Base-by-base conservation (phyloP, 306 rosid genomes). In the Begonia loranthoides region DNA sequence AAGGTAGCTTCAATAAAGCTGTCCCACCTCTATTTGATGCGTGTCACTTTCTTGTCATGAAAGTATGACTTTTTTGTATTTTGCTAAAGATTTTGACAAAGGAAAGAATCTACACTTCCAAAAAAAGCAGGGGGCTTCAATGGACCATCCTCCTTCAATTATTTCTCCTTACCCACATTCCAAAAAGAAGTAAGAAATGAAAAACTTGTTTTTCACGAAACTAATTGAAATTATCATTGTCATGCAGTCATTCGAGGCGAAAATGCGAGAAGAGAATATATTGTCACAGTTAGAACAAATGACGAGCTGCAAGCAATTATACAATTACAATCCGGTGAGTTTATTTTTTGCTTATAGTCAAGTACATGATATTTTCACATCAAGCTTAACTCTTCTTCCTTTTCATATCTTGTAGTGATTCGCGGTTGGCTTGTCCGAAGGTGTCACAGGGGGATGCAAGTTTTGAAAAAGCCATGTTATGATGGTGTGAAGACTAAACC, bases 231-330 rank as follows among this genome's bases (percentile, higher is more conserved):
- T 28, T 19, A 19, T 4, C 3, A 2, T 16, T 51, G 16, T 56
- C 41, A 58, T 78, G 76, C 83, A 92, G 96, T 76, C 62, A 64
- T 70, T 66, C 87, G 82, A 48, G 80, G 90, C 53, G 95, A 80
- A 74, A 76, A 57, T 62, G 69, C 53, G 7, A 83, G 87, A 64
- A 70, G 67, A 60, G 70, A 70, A 51, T 67, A 69, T 68, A 71
- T 60, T 38, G 49, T 55, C 60, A 59, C 57, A 63, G 22, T 69
- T 58, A 61, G 74, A 65, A 71, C 84, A 47, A 41, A 59, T 17
- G 47, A 73, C 48, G 79, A 80, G 67, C 54, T 22, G 15, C 72
- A 58, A 50, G 87, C 84, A 55, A 59, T 73, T 70, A 59, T 73
- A 53, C 47, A 10, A 43, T 40, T 85, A 63, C 95, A 85, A 62